Evolutionary conservation across 208 protist genomes (phyloP).

Genomic region (Zelonia costaricensis): DNA sequence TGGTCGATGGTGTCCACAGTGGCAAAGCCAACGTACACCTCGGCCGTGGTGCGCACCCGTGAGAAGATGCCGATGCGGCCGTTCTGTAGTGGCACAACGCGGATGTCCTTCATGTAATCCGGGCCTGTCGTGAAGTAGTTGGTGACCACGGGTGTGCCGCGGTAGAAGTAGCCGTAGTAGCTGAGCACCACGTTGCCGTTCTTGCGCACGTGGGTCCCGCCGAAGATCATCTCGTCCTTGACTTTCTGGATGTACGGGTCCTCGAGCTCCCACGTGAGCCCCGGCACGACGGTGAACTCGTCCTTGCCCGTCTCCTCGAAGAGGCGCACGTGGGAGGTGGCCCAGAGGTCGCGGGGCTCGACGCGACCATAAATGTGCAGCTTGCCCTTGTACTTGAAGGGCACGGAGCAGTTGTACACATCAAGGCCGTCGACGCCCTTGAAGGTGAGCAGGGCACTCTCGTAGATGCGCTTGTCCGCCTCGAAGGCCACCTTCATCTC

Average conservation of each 20-base stretch:
- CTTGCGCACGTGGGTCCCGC: conserved; percentile 39
- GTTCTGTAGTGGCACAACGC: conserved; percentile 33
- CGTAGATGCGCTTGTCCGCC: conserved; percentile 36
- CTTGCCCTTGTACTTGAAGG: conserved; percentile 52
- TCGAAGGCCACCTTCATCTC: conserved; percentile 13
- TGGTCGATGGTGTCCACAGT: conserved; percentile 37
- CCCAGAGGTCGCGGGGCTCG: conserved; percentile 38
- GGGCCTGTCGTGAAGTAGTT: conserved; percentile 45
- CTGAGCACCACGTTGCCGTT: conserved; percentile 20
- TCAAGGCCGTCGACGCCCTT: conserved; percentile 58
- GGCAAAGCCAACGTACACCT: conserved; percentile 38
- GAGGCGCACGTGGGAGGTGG: conserved; percentile 35
- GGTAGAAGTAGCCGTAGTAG: conserved; percentile 49
- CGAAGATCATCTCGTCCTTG: conserved; percentile 39
- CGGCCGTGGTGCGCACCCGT: conserved; percentile 24
- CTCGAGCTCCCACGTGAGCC: conserved; percentile 27
- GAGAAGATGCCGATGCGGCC: conserved; percentile 43
- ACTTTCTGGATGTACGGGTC: conserved; percentile 45
- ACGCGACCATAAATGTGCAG: conserved; percentile 50
- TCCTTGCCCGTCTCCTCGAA: conserved; percentile 46
- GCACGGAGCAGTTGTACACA: conserved; percentile 67
- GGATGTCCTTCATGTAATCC: conserved; percentile 51
- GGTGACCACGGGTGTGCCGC: conserved; percentile 19
- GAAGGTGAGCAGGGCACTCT: conserved; percentile 48
- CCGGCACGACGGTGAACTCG: conserved; percentile 37